These are phyloP conservation scores for Cladosporium sp. DNA, from an alignment of 2,329 filamentous ascomycete genomes.

Conservation along the genomic window DNA sequence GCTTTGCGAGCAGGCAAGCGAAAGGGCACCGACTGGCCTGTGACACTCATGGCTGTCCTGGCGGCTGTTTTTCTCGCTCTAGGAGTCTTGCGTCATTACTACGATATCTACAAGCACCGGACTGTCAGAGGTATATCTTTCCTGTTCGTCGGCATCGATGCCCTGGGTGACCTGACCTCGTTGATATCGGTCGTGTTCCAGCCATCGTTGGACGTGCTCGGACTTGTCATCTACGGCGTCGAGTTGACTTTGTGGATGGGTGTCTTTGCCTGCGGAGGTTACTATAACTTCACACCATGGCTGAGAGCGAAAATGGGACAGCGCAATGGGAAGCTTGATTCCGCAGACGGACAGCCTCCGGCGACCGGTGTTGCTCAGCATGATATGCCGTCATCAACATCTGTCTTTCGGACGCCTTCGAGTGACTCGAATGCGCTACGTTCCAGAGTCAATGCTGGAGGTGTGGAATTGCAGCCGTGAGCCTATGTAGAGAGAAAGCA, in stretches of 20 bases:
- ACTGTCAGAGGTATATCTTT: conserved; percentile 67
- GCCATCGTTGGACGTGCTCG: conserved; percentile 51
- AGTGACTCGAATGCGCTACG: conserved; percentile 28
- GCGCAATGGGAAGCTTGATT: conserved; percentile 2
- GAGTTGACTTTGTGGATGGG: conserved; percentile 63
- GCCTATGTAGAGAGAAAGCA: conserved; percentile 1
- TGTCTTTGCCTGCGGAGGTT: conserved; percentile 58
- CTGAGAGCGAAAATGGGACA: conserved; percentile 32
- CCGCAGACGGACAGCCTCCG: background rate
- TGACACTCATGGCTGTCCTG: conserved; percentile 60
- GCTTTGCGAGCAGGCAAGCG: conserved; percentile 43
- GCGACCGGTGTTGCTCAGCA: conserved; percentile 37
- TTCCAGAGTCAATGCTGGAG: conserved; percentile 9
- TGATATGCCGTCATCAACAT: conserved; percentile 53
- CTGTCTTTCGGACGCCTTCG: conserved; percentile 56
- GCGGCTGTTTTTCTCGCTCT: conserved; percentile 58
- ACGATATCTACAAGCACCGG: conserved; percentile 60
- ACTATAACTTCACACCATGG: conserved; percentile 60
- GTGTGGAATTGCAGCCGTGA: conserved; percentile 1
- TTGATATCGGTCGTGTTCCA: conserved; percentile 60
- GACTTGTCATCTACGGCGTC: conserved; percentile 60
- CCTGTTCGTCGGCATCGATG: conserved; percentile 64
- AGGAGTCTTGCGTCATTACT: conserved; percentile 63
- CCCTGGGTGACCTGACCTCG: conserved; percentile 61
- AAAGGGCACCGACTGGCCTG: conserved; percentile 50